A percentile compares a stretch with the other conserved stretches of the same genome.
phyloP scores from a whole-genome alignment of 495 filamentous ascomycete genomes.

The Aspergillus kassunensis region DNA sequence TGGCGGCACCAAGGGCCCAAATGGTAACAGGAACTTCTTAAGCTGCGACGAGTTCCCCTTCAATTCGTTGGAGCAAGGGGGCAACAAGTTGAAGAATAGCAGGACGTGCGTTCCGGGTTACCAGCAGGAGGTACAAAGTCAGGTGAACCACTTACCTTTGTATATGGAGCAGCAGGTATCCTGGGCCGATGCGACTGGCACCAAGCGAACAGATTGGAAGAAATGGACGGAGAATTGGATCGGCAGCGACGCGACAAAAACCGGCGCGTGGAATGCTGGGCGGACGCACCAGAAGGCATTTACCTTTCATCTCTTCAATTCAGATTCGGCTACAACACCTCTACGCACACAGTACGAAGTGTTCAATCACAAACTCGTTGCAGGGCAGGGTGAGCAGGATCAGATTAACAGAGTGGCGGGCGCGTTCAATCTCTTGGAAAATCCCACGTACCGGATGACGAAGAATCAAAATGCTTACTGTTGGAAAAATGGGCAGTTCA shows the following conservation, averaged over 20 bases:
- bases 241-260: not conserved
- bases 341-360: not conserved
- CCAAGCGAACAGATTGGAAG: not conserved
- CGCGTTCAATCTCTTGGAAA: not conserved
- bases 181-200: not conserved
- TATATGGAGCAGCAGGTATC: not conserved
- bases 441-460: not conserved
- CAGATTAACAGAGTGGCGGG: not conserved
- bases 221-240: not conserved
- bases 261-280: not conserved
- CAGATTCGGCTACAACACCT: not conserved
- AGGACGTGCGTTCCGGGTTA: not conserved
- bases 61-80: not conserved
- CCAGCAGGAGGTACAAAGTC: not conserved
- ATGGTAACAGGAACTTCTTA: not conserved
- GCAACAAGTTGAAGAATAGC: not conserved
- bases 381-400: not conserved
- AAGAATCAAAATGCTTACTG: not conserved
- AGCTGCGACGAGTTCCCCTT: constrained; percentile 12
- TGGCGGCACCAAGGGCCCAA: not conserved
- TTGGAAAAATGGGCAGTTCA: not conserved
- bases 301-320: constrained; percentile 5
- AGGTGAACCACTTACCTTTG: not conserved
- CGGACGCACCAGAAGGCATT: not conserved
- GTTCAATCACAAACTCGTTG: not conserved